These are phyloP conservation scores for Paraphaeosphaeria minitans DNA, from an alignment of 2,329 filamentous ascomycete species.

Conservation along the genomic window DNA sequence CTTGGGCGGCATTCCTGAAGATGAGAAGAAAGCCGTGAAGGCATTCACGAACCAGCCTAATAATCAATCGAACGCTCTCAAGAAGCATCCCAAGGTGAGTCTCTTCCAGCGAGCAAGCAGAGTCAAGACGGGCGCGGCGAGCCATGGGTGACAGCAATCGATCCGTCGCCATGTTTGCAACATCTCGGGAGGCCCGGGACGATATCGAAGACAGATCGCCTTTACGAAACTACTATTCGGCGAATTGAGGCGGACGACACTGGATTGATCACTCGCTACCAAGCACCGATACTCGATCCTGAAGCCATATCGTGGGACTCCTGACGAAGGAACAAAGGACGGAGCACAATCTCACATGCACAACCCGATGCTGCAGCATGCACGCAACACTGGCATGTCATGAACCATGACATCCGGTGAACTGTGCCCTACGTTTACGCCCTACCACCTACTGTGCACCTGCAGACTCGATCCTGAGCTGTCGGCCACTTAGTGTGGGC, in stretches of 20 bases:
- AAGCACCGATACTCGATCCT: constrained; percentile 11
- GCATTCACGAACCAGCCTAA: constrained; percentile 63
- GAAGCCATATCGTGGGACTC: constrained; percentile 3
- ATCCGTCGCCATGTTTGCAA: not conserved
- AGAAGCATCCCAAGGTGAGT: constrained; percentile 82
- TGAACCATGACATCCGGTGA: not conserved
- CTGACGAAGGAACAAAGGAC: not conserved
- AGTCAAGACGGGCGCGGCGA: not conserved
- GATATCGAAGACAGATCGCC: not conserved
- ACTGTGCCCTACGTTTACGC: not conserved
- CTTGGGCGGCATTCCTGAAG: constrained; percentile 60
- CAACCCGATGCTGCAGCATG: not conserved
- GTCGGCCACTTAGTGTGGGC: not conserved
- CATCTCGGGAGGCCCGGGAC: not conserved
- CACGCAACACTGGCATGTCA: not conserved
- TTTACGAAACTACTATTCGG: not conserved
- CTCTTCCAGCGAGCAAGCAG: constrained; percentile 12
- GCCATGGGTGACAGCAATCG: not conserved
- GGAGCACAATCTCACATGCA: not conserved
- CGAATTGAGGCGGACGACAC: not conserved
- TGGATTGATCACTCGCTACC: constrained; percentile 17
- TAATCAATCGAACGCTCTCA: constrained; percentile 77
- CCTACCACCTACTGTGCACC: not conserved
- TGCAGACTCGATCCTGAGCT: not conserved
- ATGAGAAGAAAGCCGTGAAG: constrained; percentile 65